A percentile compares a stretch with the other conserved stretches of the same genome.
phyloP scores from a whole-genome alignment of 139 green algal species.

The Raphidocelis subcapitata region DNA sequence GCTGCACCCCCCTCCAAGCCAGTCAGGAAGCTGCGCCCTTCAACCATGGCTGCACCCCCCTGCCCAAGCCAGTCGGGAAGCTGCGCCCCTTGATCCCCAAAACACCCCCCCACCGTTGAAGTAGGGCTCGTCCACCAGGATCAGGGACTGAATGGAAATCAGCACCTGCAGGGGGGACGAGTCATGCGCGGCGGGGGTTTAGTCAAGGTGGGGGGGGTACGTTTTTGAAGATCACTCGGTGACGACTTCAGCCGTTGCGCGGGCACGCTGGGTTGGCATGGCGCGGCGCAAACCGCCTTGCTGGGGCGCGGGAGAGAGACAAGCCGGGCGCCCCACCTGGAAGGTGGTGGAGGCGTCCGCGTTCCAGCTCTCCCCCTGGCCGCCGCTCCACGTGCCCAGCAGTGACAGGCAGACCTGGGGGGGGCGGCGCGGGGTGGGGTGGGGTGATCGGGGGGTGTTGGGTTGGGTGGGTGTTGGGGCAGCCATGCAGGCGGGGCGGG shows the following conservation, averaged over 20 bases:
- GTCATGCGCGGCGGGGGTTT: too few relatives aligned
- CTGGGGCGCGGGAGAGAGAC: too few relatives aligned
- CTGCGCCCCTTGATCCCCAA: slow-evolving; percentile 26
- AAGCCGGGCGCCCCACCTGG: slow-evolving; percentile 58
- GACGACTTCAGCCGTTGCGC: background rate
- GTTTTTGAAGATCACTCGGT: too few relatives aligned
- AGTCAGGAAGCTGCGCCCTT: background rate
- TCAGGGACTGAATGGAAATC: slow-evolving; percentile 86
- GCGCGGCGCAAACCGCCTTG: too few relatives aligned
- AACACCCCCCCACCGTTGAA: slow-evolving; percentile 61
- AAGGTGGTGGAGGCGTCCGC: slow-evolving; percentile 59
- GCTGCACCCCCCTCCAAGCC: background rate
- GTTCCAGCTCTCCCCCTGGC: slow-evolving; percentile 74
- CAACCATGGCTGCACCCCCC: background rate
- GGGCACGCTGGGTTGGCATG: background rate
- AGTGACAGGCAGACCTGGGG: slow-evolving; percentile 84
- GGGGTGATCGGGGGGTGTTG: background rate
- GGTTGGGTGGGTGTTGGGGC: background rate
- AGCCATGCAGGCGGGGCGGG: too few relatives aligned
- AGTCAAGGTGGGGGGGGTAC: too few relatives aligned
- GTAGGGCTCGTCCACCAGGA: slow-evolving; percentile 85
- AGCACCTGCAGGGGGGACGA: slow-evolving; percentile 63
- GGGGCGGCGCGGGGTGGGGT: background rate
- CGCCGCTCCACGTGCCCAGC: slow-evolving; percentile 80
- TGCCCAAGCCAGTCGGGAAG: background rate